phyloP scores from a whole-genome alignment of 1,284 basidiomycete genomes.

The Cronartium ribicola region DNA sequence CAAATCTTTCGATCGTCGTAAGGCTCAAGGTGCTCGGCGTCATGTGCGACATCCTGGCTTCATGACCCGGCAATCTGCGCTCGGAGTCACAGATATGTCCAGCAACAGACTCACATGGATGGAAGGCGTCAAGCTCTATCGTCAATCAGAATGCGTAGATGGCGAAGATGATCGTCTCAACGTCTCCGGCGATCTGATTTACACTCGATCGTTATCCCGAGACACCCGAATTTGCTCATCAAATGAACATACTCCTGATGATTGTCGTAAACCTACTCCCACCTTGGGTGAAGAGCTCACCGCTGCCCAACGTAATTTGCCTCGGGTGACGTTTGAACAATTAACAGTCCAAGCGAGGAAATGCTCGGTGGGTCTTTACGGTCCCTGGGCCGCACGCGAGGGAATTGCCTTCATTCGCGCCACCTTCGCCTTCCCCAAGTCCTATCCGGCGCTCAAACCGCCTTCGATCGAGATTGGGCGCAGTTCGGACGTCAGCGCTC shows the following conservation, averaged over 20 bases:
- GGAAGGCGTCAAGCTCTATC: slow-evolving; percentile 64
- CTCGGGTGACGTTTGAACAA: slow-evolving; percentile 63
- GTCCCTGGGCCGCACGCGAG: slow-evolving; percentile 79
- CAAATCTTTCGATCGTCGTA: background rate
- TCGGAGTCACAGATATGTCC: slow-evolving; percentile 61
- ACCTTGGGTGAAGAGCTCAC: slow-evolving; percentile 6
- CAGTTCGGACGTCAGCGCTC: slow-evolving; percentile 37
- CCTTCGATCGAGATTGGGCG: slow-evolving; percentile 37
- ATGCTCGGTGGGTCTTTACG: slow-evolving; percentile 78
- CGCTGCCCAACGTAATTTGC: slow-evolving; percentile 30
- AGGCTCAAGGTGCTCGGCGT: background rate
- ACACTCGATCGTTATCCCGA: slow-evolving; percentile 54
- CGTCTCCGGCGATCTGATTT: slow-evolving; percentile 63
- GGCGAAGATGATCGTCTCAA: slow-evolving; percentile 57
- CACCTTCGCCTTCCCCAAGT: slow-evolving; percentile 80
- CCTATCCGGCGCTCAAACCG: slow-evolving; percentile 60
- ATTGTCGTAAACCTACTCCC: background rate
- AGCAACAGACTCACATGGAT: slow-evolving; percentile 61
- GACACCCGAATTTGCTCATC: slow-evolving; percentile 69
- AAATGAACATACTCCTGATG: slow-evolving; percentile 58
- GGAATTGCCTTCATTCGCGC: slow-evolving; percentile 72
- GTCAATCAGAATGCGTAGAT: slow-evolving; percentile 53
- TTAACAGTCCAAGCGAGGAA: slow-evolving; percentile 67
- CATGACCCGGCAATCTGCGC: slow-evolving; percentile 56
- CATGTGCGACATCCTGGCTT: slow-evolving; percentile 43